A percentile compares a stretch with the other conserved stretches of the same genome.
phyloP scores from a whole-genome alignment of 805 yeast species.

The Wickerhamiella kazuoi region DNA sequence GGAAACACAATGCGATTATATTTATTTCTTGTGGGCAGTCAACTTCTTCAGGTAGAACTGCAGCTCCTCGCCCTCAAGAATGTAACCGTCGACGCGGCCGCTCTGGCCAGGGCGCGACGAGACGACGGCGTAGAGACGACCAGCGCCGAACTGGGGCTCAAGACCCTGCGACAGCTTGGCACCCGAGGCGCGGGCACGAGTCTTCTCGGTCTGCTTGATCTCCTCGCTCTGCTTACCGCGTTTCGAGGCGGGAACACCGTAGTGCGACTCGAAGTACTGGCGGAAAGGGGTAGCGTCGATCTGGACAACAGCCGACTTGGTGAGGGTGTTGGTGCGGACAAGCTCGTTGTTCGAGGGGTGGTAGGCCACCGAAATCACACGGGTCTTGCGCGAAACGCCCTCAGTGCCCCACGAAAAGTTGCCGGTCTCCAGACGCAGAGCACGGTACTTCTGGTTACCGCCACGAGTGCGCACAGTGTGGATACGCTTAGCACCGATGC shows the following conservation, averaged over 20 bases:
- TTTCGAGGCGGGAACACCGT: constrained; percentile 52
- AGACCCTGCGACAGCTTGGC: constrained; percentile 82
- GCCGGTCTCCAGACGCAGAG: constrained; percentile 77
- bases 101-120: constrained; percentile 99
- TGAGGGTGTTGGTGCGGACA: constrained; percentile 98
- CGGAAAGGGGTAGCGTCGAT: constrained; percentile 99
- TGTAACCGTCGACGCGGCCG: constrained; percentile 99
- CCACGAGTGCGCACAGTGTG: constrained; percentile 99
- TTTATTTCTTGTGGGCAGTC: constrained; percentile 88
- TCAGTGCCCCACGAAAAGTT: constrained; percentile 99
- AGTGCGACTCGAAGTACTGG: constrained; percentile 97
- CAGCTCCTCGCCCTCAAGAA: constrained; percentile 99
- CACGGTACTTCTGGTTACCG: constrained; percentile 99
- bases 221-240: constrained; percentile 55
- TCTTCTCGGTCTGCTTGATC: constrained; percentile 61
- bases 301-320: constrained; percentile 97
- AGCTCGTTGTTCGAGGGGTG: constrained; percentile 99
- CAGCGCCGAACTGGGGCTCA: constrained; percentile 93
- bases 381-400: constrained; percentile 97
- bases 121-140: constrained; percentile 96
- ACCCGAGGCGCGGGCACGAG: constrained; percentile 53
- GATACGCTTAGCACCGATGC: constrained; percentile 96
- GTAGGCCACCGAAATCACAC: constrained; percentile 94
- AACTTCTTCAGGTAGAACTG: constrained; percentile 99
- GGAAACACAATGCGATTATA: constrained; percentile 8